Evolutionary conservation across 768 basidiomycete species (phyloP).

Genomic region (Psilocybe cubensis): DNA sequence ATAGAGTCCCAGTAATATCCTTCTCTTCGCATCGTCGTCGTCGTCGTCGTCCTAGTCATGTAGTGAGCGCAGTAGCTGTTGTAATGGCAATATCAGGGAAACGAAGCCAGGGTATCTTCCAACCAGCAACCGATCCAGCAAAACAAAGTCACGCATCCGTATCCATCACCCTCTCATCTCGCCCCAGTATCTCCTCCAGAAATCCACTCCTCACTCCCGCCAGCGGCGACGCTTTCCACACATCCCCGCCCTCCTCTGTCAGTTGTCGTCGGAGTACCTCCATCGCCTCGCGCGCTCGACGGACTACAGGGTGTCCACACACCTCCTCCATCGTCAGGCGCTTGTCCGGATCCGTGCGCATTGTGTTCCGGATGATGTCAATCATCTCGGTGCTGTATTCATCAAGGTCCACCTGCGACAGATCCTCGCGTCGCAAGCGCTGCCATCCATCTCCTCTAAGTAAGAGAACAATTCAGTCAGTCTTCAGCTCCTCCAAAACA

Average conservation of each 20-base stretch:
- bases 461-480: conserved; percentile 25
- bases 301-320: conserved; percentile 64
- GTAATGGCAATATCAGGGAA: background rate
- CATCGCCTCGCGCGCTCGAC: conserved; percentile 68
- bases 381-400: conserved; percentile 68
- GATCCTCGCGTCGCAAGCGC: conserved; percentile 87
- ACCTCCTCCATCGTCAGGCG: conserved; percentile 64
- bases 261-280: conserved; percentile 45
- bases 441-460: conserved; percentile 93
- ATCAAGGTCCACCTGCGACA: conserved; percentile 78
- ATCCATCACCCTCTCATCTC: conserved; percentile 55
- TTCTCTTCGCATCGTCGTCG: conserved; percentile 9
- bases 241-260: conserved; percentile 34
- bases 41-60: conserved; percentile 3
- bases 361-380: conserved; percentile 73
- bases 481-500: conserved; percentile 10
- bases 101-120: conserved; percentile 3
- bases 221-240: conserved; percentile 64
- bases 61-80: background rate
- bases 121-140: conserved; percentile 8
- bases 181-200: background rate
- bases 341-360: conserved; percentile 67
- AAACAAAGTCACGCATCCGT: conserved; percentile 18
- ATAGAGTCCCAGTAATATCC: conserved; percentile 12
- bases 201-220: conserved; percentile 44